Conservation (phyloP, 495 filamentous ascomycete genomes). For the Ascodesmis nigricans region DNA sequence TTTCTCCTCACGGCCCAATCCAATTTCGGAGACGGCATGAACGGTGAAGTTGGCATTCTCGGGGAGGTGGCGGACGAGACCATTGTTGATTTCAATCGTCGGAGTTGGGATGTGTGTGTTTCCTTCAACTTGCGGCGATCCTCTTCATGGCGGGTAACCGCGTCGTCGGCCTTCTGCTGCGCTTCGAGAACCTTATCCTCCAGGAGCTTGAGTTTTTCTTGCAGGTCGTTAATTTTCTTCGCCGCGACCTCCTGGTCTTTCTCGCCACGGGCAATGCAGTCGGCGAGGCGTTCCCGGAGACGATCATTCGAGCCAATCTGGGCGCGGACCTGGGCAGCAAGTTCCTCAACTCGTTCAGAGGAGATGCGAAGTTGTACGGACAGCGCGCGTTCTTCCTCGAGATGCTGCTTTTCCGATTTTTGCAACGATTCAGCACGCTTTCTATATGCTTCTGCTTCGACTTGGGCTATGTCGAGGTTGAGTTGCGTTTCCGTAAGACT, state of each 20-base stretch:
- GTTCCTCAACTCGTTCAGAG: slow-evolving; percentile 50
- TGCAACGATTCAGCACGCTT: slow-evolving; percentile 40
- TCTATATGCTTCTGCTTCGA: slow-evolving; percentile 36
- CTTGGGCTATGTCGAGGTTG: slow-evolving; percentile 47
- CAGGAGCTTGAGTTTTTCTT: slow-evolving; percentile 50
- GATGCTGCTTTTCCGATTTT: slow-evolving; percentile 37
- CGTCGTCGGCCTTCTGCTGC: slow-evolving; percentile 71
- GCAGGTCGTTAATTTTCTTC: slow-evolving; percentile 58
- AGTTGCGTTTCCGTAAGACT: slow-evolving; percentile 42
- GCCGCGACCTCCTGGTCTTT: slow-evolving; percentile 59
- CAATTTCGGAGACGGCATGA: slow-evolving; percentile 23
- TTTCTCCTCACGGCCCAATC: slow-evolving; percentile 31
- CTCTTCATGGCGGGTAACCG: slow-evolving; percentile 62
- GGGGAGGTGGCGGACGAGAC: slow-evolving; percentile 21
- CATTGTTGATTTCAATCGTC: slow-evolving; percentile 40
- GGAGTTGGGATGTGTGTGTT: slow-evolving; percentile 53
- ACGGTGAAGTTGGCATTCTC: slow-evolving; percentile 40
- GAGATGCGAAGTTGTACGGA: slow-evolving; percentile 44
- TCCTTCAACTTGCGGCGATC: slow-evolving; percentile 55
- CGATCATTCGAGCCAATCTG: slow-evolving; percentile 55
- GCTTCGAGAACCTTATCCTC: slow-evolving; percentile 70
- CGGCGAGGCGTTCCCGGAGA: slow-evolving; percentile 57
- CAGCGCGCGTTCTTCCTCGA: slow-evolving; percentile 39
- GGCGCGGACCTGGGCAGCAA: slow-evolving; percentile 48
- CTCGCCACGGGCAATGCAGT: slow-evolving; percentile 71